Evolutionary conservation across 371 early-diverging fungal genomes (phyloP), one percentile per base, ranked within the genome.

Genomic region (Mucor sp.): DNA sequence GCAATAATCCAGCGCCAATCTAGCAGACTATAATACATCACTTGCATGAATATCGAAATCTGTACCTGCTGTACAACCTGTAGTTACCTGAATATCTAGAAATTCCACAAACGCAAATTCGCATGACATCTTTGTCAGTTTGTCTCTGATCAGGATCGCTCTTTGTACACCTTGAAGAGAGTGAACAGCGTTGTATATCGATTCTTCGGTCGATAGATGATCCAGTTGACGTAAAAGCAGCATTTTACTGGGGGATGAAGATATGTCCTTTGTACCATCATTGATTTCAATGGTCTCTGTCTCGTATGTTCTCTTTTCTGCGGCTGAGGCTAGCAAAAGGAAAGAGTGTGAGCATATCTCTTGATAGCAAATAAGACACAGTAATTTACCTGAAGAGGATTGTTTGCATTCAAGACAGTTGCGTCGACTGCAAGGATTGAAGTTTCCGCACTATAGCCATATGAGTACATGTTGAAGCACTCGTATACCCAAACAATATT

Each of bases 31-130:
- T 28, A 30, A 30, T 17, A 19, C 3, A 23, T 50, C 8, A 14
- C 3, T 14, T 37, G 11, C 12, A 37, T 37, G 37, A 44, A 19
- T 44, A 19, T 7, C 4, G 2, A 6, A 2, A 6, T 19, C 1
- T 44, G 1, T 19, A 17, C 19, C 30, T 30, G 6, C 6, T 6
- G 7, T 2, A 6, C 44, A 44, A 3, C 1, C 17, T 5, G 19
- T 19, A 44, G 7, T 48, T 72, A 83, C 80, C 47, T 75, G 66
- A 6, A 69, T 70, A 70, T 72, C 72, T 14, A 58, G 30, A 65
- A 83, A 86, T 66, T 86, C 87, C 15, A 84, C 65, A 77, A 88
- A 88, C 2, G 84, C 87, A 69, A 85, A 89, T 28, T 84, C 86
- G 60, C 81, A 83, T 21, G 85, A 84, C 71, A 85, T 76, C 25